Percentiles rank a stretch among this genome's conserved stretches.
phyloP scores from a whole-genome alignment of 1,139 yeast genomes.

The Hemisphaericaspora subhashii region DNA sequence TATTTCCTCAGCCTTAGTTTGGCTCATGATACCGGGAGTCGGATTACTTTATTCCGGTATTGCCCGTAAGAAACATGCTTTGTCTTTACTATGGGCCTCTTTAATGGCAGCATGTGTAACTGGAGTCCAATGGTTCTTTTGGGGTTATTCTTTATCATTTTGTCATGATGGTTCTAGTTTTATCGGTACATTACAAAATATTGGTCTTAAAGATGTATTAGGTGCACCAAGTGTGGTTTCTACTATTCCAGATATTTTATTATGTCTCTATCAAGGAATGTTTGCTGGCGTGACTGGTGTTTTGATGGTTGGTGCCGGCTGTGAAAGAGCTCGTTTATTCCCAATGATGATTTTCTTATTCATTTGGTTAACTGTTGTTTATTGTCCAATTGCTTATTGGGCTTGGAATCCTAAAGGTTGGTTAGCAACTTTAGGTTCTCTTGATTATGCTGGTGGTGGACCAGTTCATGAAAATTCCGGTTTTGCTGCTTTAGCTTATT shows the following conservation, averaged over 20 bases:
- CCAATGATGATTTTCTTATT: constrained; percentile 95
- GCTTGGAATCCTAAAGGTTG: constrained; percentile 94
- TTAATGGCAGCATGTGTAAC: constrained; percentile 82
- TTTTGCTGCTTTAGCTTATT: constrained; percentile 91
- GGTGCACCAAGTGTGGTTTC: constrained; percentile 76
- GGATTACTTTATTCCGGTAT: constrained; percentile 89
- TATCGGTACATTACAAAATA: constrained; percentile 78
- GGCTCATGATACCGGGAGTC: constrained; percentile 95
- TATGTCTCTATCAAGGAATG: constrained; percentile 93
- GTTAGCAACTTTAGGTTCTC: constrained; percentile 76
- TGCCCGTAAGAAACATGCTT: constrained; percentile 88
- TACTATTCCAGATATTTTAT: constrained; percentile 80
- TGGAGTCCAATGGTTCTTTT: constrained; percentile 93
- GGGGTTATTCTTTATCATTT: constrained; percentile 92
- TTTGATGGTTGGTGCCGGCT: constrained; percentile 95
- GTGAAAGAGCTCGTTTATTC: constrained; percentile 94
- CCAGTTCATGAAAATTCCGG: constrained; percentile 97
- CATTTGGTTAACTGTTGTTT: constrained; percentile 93
- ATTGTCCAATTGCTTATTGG: constrained; percentile 95
- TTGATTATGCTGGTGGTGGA: constrained; percentile 98
- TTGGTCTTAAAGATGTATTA: constrained; percentile 74
- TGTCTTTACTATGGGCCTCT: constrained; percentile 91
- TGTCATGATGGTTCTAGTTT: constrained; percentile 70
- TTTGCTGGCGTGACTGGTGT: constrained; percentile 91
- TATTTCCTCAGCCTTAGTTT: constrained; percentile 71